These are phyloP conservation scores for Antarctomyces pellizariae DNA, from an alignment of 495 filamentous ascomycete genomes.

Conservation along the genomic window DNA sequence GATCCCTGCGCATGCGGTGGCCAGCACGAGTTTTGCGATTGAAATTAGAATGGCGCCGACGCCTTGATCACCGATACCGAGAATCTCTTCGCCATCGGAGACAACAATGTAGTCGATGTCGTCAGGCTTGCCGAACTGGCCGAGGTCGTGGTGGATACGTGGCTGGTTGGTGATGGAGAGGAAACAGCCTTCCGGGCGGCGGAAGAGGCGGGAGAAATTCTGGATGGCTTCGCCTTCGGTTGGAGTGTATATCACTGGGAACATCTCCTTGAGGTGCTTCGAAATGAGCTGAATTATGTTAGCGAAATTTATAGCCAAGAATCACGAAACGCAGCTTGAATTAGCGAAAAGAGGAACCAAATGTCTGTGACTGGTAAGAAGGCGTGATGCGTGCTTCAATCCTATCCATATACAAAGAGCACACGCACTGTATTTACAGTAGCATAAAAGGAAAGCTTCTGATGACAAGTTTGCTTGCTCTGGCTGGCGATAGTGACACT, in stretches of 20 bases:
- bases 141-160: slow-evolving; percentile 34
- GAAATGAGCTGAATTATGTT: slow-evolving; percentile 26
- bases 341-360: too few species aligned
- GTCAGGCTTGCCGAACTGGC: slow-evolving; percentile 39
- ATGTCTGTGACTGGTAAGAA: too few species aligned
- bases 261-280: slow-evolving; percentile 62
- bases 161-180: slow-evolving; percentile 34
- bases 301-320: neutral
- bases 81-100: slow-evolving; percentile 42
- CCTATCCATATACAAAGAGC: too few species aligned
- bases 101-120: slow-evolving; percentile 84
- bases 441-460: too few species aligned
- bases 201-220: slow-evolving; percentile 60
- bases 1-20: slow-evolving; percentile 67
- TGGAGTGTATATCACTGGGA: slow-evolving; percentile 70
- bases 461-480: too few species aligned
- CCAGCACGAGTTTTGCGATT: slow-evolving; percentile 60
- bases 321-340: neutral
- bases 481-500: too few species aligned
- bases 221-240: slow-evolving; percentile 83
- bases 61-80: slow-evolving; percentile 84
- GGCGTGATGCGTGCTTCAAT: too few species aligned
- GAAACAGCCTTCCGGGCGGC: slow-evolving; percentile 44
- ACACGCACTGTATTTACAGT: too few species aligned
- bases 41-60: slow-evolving; percentile 72